Conservation (phyloP, 192 early-diverging fungal species). For the Entrophospora sp. region DNA sequence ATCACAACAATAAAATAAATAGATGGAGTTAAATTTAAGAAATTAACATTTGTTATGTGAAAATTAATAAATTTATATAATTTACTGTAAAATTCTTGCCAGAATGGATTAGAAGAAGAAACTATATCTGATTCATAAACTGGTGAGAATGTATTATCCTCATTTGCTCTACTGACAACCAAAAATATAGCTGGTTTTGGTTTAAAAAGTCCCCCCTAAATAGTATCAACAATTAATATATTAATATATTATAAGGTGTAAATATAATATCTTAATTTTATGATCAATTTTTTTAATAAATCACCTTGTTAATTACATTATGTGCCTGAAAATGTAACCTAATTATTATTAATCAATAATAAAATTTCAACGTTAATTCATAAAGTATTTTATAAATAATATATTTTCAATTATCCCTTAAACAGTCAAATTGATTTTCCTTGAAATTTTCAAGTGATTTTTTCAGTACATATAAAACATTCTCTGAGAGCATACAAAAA, state of each 20-base stretch:
- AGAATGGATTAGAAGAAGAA: constrained; percentile 16
- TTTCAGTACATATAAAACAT: no score
- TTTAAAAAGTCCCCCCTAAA: constrained; percentile 20
- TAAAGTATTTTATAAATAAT: background rate
- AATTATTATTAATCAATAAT: background rate
- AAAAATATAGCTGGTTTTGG: constrained; percentile 24
- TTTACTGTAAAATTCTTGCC: constrained; percentile 25
- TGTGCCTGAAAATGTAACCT: constrained; percentile 32
- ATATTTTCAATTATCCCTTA: background rate
- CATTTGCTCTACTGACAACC: constrained; percentile 30
- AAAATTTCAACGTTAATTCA: background rate
- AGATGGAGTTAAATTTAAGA: no score
- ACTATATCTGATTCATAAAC: constrained; percentile 24
- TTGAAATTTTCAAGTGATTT: no score
- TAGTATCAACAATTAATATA: background rate
- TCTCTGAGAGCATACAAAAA: no score
- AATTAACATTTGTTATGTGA: no score
- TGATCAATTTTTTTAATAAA: background rate
- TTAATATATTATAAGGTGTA: background rate
- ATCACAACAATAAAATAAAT: no score
- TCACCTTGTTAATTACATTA: constrained; percentile 24
- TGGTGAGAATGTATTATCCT: constrained; percentile 26
- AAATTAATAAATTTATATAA: no score
- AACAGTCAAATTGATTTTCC: no score
- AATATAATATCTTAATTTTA: background rate